Evolutionary conservation across 2,329 filamentous ascomycete species (phyloP), one percentile per base, ranked within the genome.

Genomic region (Fusarium sterilihyphosum): DNA sequence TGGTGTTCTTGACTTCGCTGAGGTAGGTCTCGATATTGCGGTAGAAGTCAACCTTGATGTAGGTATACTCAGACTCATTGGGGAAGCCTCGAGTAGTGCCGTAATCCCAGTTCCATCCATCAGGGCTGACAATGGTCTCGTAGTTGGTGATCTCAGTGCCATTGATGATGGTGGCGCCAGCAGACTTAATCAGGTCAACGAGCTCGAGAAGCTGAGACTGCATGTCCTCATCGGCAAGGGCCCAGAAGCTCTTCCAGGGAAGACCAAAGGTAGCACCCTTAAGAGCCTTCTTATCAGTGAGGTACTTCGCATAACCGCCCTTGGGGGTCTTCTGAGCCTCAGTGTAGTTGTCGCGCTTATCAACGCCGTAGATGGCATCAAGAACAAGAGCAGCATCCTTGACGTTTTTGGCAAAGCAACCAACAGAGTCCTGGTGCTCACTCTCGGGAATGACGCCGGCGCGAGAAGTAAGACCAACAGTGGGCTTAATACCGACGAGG

Each of bases 61-160:
- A 89, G 0, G 90, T 93, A 81, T 92, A 94, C 80, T 94, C 92
- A 20, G 91, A 93, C 81, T 94, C 89, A 69, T 94, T 93, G n/a
- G 90, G 83, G 76, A 84, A 90, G 6, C 91, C 91, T 8, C 91
- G 88, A 3, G 84, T 86, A 11, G 74, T 86, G 20, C 92, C 92
- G 71, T 90, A 92, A 76, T 93, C 91, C 88, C 93, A 95, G 80
- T 94, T 86, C 92, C 92, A 95, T n/a, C 91, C 91, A 56, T 88
- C 80, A 1, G 90, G 91, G 38, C 88, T 71, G 18, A 94, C 87
- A 31, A 93, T 88, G 0, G 83, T 88, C 77, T 91, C 81, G 76
- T 90, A 88, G 78, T 90, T 84, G 29, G 90, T 89, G 5, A 95
- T 86, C 78, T 95, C 92, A 1, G 92, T 93, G 33, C 87, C 87